These are phyloP conservation scores for Fraxinus pennsylvanica DNA, from an alignment of 257 asterid species.

Conservation along the genomic window DNA sequence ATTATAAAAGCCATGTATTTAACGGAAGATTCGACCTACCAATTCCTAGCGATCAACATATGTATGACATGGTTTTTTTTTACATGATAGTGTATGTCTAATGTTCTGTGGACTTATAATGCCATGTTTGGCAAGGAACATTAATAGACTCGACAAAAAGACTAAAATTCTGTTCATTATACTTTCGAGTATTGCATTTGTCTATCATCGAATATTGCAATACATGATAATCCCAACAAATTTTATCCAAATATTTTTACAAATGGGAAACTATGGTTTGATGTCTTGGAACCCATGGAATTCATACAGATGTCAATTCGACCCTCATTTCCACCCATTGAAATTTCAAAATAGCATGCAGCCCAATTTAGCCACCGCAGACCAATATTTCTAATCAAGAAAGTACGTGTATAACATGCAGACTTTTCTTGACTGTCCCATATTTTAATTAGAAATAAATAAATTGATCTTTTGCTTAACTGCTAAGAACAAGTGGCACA, in stretches of 20 bases:
- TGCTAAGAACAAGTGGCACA: not conserved
- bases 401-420: not conserved
- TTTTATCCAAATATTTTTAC: not conserved
- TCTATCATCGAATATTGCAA: too few relatives aligned
- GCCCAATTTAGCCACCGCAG: not conserved
- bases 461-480: slow-evolving; percentile 6
- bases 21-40: too few relatives aligned
- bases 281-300: not conserved
- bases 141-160: too few relatives aligned
- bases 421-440: not conserved
- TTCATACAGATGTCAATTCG: not conserved
- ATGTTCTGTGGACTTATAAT: too few relatives aligned
- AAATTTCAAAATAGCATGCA: not conserved
- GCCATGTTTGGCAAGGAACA: not conserved
- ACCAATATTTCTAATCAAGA: not conserved
- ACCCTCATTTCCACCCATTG: not conserved
- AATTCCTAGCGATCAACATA: too few relatives aligned
- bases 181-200: not conserved
- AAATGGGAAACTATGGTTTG: not conserved
- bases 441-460: not conserved
- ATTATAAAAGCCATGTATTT: too few relatives aligned
- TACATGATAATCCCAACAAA: not conserved
- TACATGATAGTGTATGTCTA: too few relatives aligned
- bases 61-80: too few relatives aligned
- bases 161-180: too few relatives aligned